These are phyloP conservation scores for Parathielavia hyrcaniae DNA, from an alignment of 495 filamentous ascomycete species.

Conservation along the genomic window DNA sequence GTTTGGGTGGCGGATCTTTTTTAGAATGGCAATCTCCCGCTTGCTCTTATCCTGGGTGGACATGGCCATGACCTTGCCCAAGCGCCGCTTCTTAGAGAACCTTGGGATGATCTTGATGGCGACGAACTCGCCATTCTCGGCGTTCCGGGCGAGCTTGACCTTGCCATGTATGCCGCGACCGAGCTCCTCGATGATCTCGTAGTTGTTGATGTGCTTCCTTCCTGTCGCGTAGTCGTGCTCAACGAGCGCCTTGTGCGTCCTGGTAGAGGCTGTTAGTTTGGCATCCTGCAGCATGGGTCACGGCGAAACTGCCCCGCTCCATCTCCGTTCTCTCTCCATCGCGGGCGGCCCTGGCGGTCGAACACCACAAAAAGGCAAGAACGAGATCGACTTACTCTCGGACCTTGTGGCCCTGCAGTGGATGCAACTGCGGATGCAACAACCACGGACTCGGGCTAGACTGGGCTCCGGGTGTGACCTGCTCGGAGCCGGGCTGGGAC, in stretches of 20 bases:
- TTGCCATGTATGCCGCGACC: constrained; percentile 95
- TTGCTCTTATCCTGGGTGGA: constrained; percentile 87
- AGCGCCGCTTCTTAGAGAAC: constrained; percentile 82
- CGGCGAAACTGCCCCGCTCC: background rate
- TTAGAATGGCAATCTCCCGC: constrained; percentile 93
- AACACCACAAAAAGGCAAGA: background rate
- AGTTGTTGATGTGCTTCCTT: constrained; percentile 92
- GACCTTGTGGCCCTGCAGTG: constrained; percentile 56
- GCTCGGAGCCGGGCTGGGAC: constrained; percentile 40
- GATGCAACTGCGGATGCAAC: constrained; percentile 47
- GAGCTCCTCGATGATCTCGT: constrained; percentile 92
- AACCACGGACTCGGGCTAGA: constrained; percentile 39
- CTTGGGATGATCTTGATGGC: constrained; percentile 98
- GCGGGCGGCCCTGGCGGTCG: too few species aligned
- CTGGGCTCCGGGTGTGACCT: constrained; percentile 41
- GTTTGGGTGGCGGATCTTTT: constrained; percentile 93
- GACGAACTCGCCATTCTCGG: constrained; percentile 69
- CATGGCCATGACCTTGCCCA: constrained; percentile 61
- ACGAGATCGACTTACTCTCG: constrained; percentile 46
- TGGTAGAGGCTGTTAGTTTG: constrained; percentile 24
- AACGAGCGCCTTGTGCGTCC: constrained; percentile 80
- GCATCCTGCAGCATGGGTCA: background rate
- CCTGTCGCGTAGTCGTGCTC: constrained; percentile 83
- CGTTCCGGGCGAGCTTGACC: constrained; percentile 84
- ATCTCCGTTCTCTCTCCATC: background rate